Evolutionary conservation across 2,329 filamentous ascomycete genomes (phyloP).

Genomic region (Juglanconis juglandina): DNA sequence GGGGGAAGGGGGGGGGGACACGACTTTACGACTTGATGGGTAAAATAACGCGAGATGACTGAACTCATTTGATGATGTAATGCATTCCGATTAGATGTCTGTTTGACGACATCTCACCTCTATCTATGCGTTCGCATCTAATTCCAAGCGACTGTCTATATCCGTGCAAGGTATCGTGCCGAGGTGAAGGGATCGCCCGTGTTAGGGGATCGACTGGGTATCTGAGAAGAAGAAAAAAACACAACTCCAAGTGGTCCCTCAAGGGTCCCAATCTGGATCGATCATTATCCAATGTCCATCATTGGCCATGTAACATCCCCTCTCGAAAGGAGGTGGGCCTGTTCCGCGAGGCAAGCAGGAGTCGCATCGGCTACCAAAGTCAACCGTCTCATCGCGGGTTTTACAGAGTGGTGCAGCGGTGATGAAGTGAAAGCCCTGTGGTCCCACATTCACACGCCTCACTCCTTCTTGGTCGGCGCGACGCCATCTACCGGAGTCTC

Average conservation of each 20-base stretch:
- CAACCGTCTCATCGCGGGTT: neutral
- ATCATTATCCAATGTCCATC: neutral
- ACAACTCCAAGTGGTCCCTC: neutral
- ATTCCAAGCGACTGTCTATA: neutral
- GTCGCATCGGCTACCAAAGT: too few species aligned
- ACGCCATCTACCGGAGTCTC: neutral
- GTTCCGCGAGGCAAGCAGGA: too few species aligned
- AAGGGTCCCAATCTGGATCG: neutral
- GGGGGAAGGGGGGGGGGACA: too few species aligned
- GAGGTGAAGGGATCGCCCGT: conserved; percentile 9
- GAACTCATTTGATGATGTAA: neutral
- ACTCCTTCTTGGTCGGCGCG: neutral
- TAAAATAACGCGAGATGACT: too few species aligned
- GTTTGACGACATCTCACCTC: neutral
- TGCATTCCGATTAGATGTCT: neutral
- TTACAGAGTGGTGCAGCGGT: neutral
- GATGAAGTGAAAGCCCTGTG: neutral
- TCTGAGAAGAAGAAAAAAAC: conserved; percentile 8
- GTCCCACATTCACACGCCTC: neutral
- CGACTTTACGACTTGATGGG: too few species aligned
- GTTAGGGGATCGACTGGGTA: conserved; percentile 13
- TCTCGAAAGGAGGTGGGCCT: too few species aligned
- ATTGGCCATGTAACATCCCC: too few species aligned
- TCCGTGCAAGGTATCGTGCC: neutral
- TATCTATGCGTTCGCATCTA: neutral